Evolutionary conservation across 805 yeast genomes (phyloP).

Genomic region (Vanderwaltozyma verrucispora): DNA sequence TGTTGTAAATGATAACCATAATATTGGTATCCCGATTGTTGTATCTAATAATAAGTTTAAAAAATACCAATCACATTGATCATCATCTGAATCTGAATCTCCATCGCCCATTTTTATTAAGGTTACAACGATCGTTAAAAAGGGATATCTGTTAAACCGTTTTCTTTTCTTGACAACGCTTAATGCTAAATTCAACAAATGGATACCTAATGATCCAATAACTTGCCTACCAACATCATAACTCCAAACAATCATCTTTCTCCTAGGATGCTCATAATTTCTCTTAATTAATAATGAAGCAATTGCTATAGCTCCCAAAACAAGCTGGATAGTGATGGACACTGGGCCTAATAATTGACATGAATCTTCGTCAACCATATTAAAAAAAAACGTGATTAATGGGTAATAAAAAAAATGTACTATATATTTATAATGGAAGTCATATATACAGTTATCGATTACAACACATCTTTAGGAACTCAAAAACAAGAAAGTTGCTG

Average conservation of each 20-base stretch:
- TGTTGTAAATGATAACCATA: conserved; percentile 46
- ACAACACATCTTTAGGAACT: no score
- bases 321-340: conserved; percentile 65
- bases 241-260: conserved; percentile 84
- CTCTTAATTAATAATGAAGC: conserved; percentile 67
- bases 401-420: no score
- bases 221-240: conserved; percentile 88
- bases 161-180: conserved; percentile 43
- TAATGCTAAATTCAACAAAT: conserved; percentile 60
- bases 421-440: no score
- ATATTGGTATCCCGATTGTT: conserved; percentile 82
- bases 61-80: conserved; percentile 94
- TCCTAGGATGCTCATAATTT: conserved; percentile 66
- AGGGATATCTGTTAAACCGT: background rate
- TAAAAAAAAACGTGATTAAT: no score
- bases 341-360: conserved; percentile 79
- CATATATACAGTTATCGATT: no score
- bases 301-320: conserved; percentile 68
- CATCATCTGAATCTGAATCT: conserved; percentile 38
- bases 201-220: conserved; percentile 78
- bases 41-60: conserved; percentile 82
- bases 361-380: conserved; percentile 5
- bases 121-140: background rate
- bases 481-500: no score
- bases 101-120: conserved; percentile 16